A percentile compares a stretch with the other conserved stretches of the same genome.
Evolutionary conservation across 768 basidiomycete genomes (phyloP).

Genomic region (Rhizopogon salebrosus): DNA sequence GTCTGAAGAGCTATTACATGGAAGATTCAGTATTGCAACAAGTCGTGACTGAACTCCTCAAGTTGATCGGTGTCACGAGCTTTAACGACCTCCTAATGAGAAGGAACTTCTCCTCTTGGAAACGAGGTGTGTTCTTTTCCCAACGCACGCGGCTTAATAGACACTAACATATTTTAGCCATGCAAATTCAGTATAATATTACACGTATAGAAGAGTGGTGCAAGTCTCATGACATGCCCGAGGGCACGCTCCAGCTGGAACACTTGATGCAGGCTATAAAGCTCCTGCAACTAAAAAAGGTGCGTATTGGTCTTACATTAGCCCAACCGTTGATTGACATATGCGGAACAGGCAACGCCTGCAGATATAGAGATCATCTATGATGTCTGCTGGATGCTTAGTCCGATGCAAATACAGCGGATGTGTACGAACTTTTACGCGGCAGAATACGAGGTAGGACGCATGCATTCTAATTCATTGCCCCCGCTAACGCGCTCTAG

Average conservation of each 20-base stretch:
- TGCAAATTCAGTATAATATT: conserved; percentile 99
- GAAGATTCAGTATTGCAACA: conserved; percentile 97
- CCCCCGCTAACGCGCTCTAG: conserved; percentile 32
- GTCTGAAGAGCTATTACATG: conserved; percentile 97
- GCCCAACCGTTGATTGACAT: conserved; percentile 7
- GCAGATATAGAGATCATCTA: conserved; percentile 99
- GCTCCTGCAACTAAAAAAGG: conserved; percentile 96
- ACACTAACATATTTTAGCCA: conserved; percentile 49
- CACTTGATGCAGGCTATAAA: conserved; percentile 99
- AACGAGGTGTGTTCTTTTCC: conserved; percentile 66
- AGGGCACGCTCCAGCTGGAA: conserved; percentile 94
- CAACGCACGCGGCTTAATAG: neutral
- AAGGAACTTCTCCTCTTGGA: conserved; percentile 99
- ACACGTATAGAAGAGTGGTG: conserved; percentile 99
- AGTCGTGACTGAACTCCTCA: conserved; percentile 89
- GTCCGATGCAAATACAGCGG: conserved; percentile 98
- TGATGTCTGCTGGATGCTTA: conserved; percentile 99
- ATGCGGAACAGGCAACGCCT: conserved; percentile 63
- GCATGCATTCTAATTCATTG: conserved; percentile 9
- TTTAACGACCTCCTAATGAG: conserved; percentile 99
- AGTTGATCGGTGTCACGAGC: conserved; percentile 92
- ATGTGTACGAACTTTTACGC: conserved; percentile 99
- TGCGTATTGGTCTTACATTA: conserved; percentile 22
- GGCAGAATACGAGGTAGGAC: conserved; percentile 90
- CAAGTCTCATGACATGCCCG: conserved; percentile 99